These are phyloP conservation scores for Sphaerulina vaccinii DNA, from an alignment of 2,329 filamentous ascomycete species.

Conservation along the genomic window DNA sequence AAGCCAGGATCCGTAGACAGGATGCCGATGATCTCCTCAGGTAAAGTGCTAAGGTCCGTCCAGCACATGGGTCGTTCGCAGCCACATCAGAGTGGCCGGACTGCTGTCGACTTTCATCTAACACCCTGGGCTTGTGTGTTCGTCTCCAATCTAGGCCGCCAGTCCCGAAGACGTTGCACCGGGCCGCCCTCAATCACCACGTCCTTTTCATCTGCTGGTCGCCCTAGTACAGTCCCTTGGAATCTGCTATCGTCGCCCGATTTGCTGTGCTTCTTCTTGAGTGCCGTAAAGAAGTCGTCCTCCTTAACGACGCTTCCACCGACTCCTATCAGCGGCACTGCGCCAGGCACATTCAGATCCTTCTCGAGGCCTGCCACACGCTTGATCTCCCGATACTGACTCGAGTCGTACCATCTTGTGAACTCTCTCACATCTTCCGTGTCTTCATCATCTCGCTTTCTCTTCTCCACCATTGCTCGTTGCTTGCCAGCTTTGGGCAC, in stretches of 20 bases:
- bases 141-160: constrained; percentile 48
- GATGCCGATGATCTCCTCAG: no score
- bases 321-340: constrained; percentile 43
- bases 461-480: constrained; percentile 41
- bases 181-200: constrained; percentile 77
- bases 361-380: constrained; percentile 68
- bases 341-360: constrained; percentile 51
- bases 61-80: neutral
- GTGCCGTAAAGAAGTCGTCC: constrained; percentile 52
- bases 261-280: constrained; percentile 92
- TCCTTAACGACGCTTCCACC: constrained; percentile 41
- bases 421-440: constrained; percentile 74
- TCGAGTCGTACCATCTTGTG: constrained; percentile 72
- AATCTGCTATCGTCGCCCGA: constrained; percentile 78
- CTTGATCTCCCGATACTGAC: constrained; percentile 74
- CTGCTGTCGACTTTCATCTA: neutral
- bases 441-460: constrained; percentile 65
- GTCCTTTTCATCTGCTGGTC: constrained; percentile 66
- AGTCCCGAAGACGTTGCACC: constrained; percentile 65
- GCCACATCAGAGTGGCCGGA: neutral
- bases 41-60: no score
- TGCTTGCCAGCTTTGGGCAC: constrained; percentile 35
- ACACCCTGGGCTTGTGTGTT: constrained; percentile 9
- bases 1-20: no score
- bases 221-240: constrained; percentile 78